Evolutionary conservation across 2,329 filamentous ascomycete genomes (phyloP), one percentile per base, ranked within the genome.

Genomic region (Colletotrichum tabaci): DNA sequence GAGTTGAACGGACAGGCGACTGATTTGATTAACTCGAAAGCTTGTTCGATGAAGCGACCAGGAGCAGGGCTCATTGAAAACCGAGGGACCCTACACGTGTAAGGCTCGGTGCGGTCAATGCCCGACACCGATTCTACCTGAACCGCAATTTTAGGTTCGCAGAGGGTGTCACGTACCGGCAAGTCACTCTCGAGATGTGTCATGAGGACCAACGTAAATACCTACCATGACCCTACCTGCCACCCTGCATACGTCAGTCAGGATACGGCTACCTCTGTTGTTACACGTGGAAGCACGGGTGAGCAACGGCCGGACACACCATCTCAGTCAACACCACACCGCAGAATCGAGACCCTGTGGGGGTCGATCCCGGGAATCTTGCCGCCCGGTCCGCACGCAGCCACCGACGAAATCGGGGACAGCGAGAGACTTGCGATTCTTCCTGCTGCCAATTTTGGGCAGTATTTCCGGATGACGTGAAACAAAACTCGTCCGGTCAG

Each of bases 21-120:
- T 64, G 68, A 68, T 63, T 71, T 68, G 68, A 71, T 68, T 60
- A 67, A 68, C 60, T 49, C 58, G 52, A 71, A 71, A 71, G 68
- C 65, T 71, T 68, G 46, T 60, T 71, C 38, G 26, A 23, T 35
- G 58, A 49, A 30, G 15, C n/a, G 46, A 55, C 68, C 13, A 40
- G 65, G 68, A 55, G 53, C 68, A 63, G 66, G 58, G 68, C 65
- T 68, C 53, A 50, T 58, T 16, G 26, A 40, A 40, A 58, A 53
- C 53, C 61, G 57, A 47, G 57, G 64, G 52, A 40, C 49, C 42
- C 30, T 50, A 71, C 35, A 53, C 49, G 21, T 53, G 49, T 50
- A 56, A 55, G 52, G 50, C 49, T 61, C 52, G 68, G 68, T 52
- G 62, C 61, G 49, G 64, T 67, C 49, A 67, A 47, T 57, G 38